Evolutionary conservation across 2,329 filamentous ascomycete species (phyloP).

Genomic region (Penicillium aurantiogriseum): DNA sequence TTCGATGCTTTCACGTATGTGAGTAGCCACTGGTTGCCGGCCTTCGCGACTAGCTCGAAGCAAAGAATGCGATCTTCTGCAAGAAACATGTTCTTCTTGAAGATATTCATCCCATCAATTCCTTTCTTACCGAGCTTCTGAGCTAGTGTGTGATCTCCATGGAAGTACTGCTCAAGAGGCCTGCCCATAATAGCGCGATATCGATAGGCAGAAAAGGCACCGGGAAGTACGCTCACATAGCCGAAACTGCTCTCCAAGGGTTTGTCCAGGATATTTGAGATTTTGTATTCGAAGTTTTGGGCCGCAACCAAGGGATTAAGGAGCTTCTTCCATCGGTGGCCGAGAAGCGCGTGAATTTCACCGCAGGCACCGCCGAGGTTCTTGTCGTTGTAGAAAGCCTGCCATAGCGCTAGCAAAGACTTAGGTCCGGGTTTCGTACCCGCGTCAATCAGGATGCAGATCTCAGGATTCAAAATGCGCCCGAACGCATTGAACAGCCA

Average conservation of each 20-base stretch:
- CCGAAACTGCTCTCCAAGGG: constrained; percentile 91
- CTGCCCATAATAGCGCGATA: constrained; percentile 96
- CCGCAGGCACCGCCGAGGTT: constrained; percentile 92
- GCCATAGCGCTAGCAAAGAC: constrained; percentile 86
- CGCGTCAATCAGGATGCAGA: constrained; percentile 89
- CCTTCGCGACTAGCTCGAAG: constrained; percentile 96
- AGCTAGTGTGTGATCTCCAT: constrained; percentile 92
- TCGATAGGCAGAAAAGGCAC: constrained; percentile 94
- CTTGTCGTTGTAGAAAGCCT: constrained; percentile 98
- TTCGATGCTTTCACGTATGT: constrained; percentile 97
- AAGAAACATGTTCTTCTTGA: constrained; percentile 99
- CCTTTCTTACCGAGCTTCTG: constrained; percentile 93
- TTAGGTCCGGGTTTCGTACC: constrained; percentile 91
- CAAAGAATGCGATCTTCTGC: constrained; percentile 97
- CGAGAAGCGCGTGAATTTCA: constrained; percentile 95
- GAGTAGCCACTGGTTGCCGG: constrained; percentile 95
- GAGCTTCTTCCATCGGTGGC: constrained; percentile 80
- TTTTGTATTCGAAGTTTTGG: constrained; percentile 99
- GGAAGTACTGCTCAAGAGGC: constrained; percentile 94
- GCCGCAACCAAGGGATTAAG: constrained; percentile 88
- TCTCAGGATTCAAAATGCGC: constrained; percentile 89
- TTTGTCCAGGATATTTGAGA: constrained; percentile 96
- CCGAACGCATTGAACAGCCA: constrained; percentile 98
- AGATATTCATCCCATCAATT: constrained; percentile 99
- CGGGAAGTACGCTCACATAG: constrained; percentile 91